Evolutionary conservation across 257 asterid genomes (phyloP).

Genomic region (Fraxinus pennsylvanica): DNA sequence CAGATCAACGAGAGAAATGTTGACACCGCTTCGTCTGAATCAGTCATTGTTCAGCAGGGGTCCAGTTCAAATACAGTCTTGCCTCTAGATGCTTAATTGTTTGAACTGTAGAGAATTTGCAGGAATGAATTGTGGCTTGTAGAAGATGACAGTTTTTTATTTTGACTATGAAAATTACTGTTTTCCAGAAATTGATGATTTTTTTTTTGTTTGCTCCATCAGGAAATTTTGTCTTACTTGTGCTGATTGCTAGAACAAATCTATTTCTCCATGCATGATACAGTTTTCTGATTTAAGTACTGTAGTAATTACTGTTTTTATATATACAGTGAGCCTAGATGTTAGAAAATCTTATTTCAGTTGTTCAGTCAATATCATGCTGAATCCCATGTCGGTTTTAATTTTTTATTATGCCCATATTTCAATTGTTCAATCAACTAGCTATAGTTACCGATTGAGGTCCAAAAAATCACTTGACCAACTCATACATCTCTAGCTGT

Average conservation of each 20-base stretch:
- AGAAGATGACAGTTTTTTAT: constrained; percentile 7
- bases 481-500: too few relatives aligned
- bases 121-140: not conserved
- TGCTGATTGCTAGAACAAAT: not conserved
- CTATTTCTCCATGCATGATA: not conserved
- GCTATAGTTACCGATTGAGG: not conserved
- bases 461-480: not conserved
- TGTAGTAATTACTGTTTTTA: not conserved
- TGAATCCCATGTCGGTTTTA: constrained; percentile 16
- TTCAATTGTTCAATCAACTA: too few relatives aligned
- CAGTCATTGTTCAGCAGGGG: not conserved
- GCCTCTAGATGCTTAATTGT: constrained; percentile 20
- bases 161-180: constrained; percentile 1
- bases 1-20: constrained; percentile 31
- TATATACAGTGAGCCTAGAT: not conserved
- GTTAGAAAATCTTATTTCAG: constrained; percentile 19
- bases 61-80: not conserved
- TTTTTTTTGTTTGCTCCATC: not conserved
- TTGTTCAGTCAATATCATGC: constrained; percentile 23
- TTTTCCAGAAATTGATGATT: not conserved
- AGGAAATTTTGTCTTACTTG: not conserved
- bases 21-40: constrained; percentile 16
- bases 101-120: not conserved
- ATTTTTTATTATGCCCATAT: not conserved
- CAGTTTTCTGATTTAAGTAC: not conserved